phyloP scores from a whole-genome alignment of 176 grass and related monocot species.

The Carex pumila region DNA sequence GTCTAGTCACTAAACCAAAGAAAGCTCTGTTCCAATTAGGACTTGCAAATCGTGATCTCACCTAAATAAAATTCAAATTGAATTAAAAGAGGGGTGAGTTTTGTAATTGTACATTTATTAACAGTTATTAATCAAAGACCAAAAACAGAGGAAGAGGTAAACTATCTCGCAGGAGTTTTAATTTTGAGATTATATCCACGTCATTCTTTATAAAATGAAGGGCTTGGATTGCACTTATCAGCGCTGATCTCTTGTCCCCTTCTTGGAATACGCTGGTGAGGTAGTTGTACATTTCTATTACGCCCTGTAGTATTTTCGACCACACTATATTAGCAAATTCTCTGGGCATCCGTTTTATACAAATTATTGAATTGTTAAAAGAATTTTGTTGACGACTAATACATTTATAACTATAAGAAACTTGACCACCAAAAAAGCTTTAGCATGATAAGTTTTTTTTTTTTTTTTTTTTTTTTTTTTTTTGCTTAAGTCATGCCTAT shows the following conservation, averaged over 20 bases:
- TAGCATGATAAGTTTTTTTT: too few relatives aligned
- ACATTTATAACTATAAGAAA: too few relatives aligned
- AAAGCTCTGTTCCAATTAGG: constrained; percentile 84
- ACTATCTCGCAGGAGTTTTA: constrained; percentile 34
- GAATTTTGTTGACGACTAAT: neutral
- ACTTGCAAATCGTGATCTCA: constrained; percentile 84
- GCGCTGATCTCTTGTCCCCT: constrained; percentile 57
- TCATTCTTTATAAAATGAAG: constrained; percentile 63
- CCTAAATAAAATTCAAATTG: constrained; percentile 29
- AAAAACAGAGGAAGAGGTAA: neutral
- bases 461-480: too few relatives aligned
- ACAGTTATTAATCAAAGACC: neutral
- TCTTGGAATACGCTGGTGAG: constrained; percentile 55
- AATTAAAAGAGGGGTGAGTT: neutral
- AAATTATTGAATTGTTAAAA: neutral
- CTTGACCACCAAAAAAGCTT: too few relatives aligned
- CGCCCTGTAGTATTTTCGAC: constrained; percentile 19
- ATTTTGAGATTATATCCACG: constrained; percentile 54
- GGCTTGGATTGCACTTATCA: constrained; percentile 58
- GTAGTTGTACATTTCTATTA: constrained; percentile 82
- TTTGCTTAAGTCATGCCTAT: too few relatives aligned
- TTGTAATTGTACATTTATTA: neutral
- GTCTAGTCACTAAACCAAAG: constrained; percentile 57
- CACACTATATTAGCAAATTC: neutral
- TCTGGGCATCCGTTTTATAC: too few relatives aligned